Conservation (phyloP, 2,329 filamentous ascomycete species). For the Onygena corvina region DNA sequence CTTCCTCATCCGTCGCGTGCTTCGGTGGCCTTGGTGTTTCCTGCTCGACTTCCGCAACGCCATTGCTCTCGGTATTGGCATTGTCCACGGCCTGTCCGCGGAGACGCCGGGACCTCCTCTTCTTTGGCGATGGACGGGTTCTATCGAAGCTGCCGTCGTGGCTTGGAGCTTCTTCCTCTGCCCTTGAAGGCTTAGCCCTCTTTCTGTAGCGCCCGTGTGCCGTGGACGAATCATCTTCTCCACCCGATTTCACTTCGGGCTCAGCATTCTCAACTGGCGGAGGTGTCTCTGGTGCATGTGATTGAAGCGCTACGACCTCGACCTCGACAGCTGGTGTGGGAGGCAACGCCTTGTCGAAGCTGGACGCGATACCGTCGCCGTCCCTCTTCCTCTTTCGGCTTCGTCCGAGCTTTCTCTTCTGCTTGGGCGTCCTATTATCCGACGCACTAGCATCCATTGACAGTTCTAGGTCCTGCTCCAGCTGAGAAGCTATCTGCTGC, state of each 20-base stretch:
- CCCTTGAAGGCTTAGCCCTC: not conserved
- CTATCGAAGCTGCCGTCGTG: not conserved
- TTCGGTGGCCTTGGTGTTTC: not conserved
- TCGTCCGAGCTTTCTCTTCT: slow-evolving; percentile 2
- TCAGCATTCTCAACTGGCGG: not conserved
- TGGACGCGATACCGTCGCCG: not conserved
- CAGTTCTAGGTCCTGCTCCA: slow-evolving; percentile 34
- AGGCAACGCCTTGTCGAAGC: not conserved
- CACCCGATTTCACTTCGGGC: not conserved
- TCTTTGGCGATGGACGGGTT: slow-evolving; percentile 13
- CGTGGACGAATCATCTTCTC: not conserved
- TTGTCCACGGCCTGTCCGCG: slow-evolving; percentile 17
- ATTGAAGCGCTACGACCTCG: not conserved
- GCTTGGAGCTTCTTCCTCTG: not conserved
- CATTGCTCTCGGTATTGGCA: not conserved
- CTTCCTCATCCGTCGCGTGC: not conserved
- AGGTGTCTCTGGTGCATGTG: not conserved
- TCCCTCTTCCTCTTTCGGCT: slow-evolving; percentile 24
- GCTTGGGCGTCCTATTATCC: slow-evolving; percentile 7
- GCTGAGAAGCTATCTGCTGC: slow-evolving; percentile 34
- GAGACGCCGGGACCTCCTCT: slow-evolving; percentile 24
- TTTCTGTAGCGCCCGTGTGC: not conserved
- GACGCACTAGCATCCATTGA: slow-evolving; percentile 23
- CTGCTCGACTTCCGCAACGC: not conserved
- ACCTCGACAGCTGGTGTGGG: not conserved